A percentile compares a stretch with the other conserved stretches of the same genome.
phyloP scores from a whole-genome alignment of 768 basidiomycete genomes.

The Suillus decipiens region DNA sequence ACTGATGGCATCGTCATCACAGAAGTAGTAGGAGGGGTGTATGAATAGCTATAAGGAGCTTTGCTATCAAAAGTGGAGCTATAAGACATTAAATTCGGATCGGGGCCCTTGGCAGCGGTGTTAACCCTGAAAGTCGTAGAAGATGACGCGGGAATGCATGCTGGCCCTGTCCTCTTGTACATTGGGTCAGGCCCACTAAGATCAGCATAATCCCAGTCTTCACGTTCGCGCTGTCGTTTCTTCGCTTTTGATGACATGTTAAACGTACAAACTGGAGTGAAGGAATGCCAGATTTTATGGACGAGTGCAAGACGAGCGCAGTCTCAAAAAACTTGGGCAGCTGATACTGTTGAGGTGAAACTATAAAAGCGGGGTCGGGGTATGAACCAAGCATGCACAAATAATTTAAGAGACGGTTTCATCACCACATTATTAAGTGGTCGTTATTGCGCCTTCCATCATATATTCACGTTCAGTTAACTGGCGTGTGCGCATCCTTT shows the following conservation, averaged over 20 bases:
- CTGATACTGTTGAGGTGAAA: slow-evolving; percentile 7
- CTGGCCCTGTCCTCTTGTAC: slow-evolving; percentile 11
- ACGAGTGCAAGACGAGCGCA: neutral
- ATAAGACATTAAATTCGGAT: slow-evolving; percentile 3
- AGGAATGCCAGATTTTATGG: neutral
- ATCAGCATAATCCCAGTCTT: slow-evolving; percentile 16
- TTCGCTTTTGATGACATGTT: slow-evolving; percentile 7
- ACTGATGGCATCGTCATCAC: slow-evolving; percentile 8
- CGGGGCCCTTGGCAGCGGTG: slow-evolving; percentile 3
- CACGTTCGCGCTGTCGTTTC: slow-evolving; percentile 11
- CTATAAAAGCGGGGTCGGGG: slow-evolving; percentile 3
- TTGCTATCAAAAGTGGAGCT: slow-evolving; percentile 8
- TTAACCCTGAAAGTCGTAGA: slow-evolving; percentile 7
- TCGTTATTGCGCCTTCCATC: neutral
- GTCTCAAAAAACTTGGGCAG: neutral
- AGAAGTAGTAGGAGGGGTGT: neutral
- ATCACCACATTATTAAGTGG: too few relatives aligned
- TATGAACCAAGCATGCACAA: slow-evolving; percentile 7
- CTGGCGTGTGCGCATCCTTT: neutral
- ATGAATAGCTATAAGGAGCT: slow-evolving; percentile 6
- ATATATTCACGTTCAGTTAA: neutral
- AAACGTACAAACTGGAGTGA: neutral
- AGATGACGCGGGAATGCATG: slow-evolving; percentile 9
- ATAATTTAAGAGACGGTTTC: neutral
- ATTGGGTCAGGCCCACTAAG: slow-evolving; percentile 13